Evolutionary conservation across 208 protist genomes (phyloP), one percentile per base, ranked within the genome.

Genomic region (Wallacemonas sp.): DNA sequence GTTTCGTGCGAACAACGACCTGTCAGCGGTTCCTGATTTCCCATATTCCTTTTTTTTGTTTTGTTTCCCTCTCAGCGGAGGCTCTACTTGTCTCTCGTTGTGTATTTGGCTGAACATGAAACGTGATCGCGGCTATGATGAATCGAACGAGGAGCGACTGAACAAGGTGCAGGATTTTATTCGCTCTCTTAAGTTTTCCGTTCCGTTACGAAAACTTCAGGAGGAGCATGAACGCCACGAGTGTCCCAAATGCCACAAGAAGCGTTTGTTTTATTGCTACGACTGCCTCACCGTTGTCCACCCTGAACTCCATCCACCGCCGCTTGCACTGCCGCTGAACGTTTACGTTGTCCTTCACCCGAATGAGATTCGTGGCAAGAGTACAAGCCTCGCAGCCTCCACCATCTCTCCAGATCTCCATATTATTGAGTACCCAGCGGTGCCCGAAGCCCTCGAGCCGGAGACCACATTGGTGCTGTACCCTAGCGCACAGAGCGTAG

Each of bases 271-370:
- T 70, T 96, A 94, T 68, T 96, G 91, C 76, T 96, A 96, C 68
- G 88, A 96, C 72, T 96, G 91, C 70, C 75, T 94, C 42, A 90
- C 76, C 14, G 81, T 90, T 17, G 80, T 84, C 8, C 83, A 93
- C 68, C 91, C 91, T n/a, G 85, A 93, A 66, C 79, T 66, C 26
- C 88, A 96, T 62, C 91, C 91, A 9, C 72, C 84, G 1, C 79
- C 85, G 38, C 73, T 96, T 3, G 38, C 65, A 21, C 74, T 97
- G 15, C 90, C 91, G 12, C 41, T 96, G 1, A 84, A 92, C 58
- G 86, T 97, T 15, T 86, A 95, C 47, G 90, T 93, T 36, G 77
- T 98, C 21, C 77, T 97, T 21, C 94, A 98, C 68, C 86, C 87
- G 2, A 75, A 80, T 5, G 95, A 98, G 62, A 63, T 94, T 28